These are phyloP conservation scores for Calonectria pseudoreteaudii DNA, from an alignment of 2,329 filamentous ascomycete species.

Conservation along the genomic window DNA sequence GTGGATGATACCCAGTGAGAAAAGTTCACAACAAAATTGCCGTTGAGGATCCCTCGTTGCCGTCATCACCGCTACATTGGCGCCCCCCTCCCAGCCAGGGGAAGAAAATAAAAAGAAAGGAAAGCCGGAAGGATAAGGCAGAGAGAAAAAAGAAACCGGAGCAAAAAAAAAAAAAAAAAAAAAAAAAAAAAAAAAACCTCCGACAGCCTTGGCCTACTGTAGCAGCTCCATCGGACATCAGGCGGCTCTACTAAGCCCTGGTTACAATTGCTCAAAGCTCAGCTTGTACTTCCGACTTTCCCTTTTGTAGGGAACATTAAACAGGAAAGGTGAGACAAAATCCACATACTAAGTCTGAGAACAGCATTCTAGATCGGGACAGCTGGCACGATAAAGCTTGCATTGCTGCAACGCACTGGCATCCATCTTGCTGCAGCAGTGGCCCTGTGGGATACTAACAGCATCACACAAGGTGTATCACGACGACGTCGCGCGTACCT, in stretches of 20 bases:
- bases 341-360: neutral
- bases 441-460: neutral
- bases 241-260: neutral
- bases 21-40: neutral
- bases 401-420: conserved; percentile 9
- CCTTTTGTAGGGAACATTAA: neutral
- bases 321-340: conserved; percentile 4
- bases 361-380: conserved; percentile 10
- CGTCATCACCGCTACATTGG: conserved; percentile 17
- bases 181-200: neutral
- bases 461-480: conserved; percentile 6
- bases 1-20: neutral
- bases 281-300: conserved; percentile 1
- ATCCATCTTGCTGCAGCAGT: neutral
- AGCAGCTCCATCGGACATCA: neutral
- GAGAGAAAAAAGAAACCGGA: no score
- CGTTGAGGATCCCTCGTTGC: conserved; percentile 4
- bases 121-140: no score
- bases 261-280: conserved; percentile 1
- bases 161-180: neutral
- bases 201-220: conserved; percentile 1
- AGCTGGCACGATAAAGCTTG: conserved; percentile 5
- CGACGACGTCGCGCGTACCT: conserved; percentile 1
- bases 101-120: neutral
- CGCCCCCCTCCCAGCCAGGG: neutral